Evolutionary conservation across 257 asterid genomes (phyloP).

Genomic region (Fraxinus pennsylvanica): DNA sequence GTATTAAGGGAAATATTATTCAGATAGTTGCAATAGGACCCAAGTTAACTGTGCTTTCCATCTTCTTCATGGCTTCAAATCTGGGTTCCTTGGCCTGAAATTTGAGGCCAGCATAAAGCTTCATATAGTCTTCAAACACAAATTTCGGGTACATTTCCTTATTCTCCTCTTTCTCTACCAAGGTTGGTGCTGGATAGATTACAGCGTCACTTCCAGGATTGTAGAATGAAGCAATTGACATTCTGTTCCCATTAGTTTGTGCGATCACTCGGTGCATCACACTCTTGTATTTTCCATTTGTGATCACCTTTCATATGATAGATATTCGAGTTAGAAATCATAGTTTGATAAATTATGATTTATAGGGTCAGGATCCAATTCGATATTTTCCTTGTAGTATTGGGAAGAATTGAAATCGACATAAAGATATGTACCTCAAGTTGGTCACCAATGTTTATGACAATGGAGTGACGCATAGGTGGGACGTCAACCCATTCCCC

Average conservation of each 20-base stretch:
- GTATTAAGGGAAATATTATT: not conserved
- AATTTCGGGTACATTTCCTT: slow-evolving; percentile 47
- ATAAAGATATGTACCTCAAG: slow-evolving; percentile 42
- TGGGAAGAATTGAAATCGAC: not conserved
- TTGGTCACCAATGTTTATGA: slow-evolving; percentile 65
- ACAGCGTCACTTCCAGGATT: slow-evolving; percentile 63
- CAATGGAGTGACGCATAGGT: slow-evolving; percentile 65
- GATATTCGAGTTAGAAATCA: not conserved
- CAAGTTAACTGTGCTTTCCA: slow-evolving; percentile 26
- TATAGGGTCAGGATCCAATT: not conserved
- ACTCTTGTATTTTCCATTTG: slow-evolving; percentile 67
- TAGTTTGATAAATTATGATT: not conserved
- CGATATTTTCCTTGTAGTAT: not conserved
- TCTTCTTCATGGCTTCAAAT: slow-evolving; percentile 54
- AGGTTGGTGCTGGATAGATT: slow-evolving; percentile 54
- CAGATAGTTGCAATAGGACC: slow-evolving; percentile 47
- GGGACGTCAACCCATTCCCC: slow-evolving; percentile 66
- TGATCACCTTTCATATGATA: slow-evolving; percentile 42
- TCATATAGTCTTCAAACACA: slow-evolving; percentile 69
- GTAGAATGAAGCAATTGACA: slow-evolving; percentile 68
- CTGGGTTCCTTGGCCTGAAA: slow-evolving; percentile 71
- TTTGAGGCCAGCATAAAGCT: slow-evolving; percentile 53
- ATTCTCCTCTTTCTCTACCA: slow-evolving; percentile 40
- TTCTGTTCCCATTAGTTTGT: slow-evolving; percentile 55
- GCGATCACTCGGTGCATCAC: slow-evolving; percentile 60